Conservation (phyloP, 371 early-diverging fungal species). For the Aphelidium insulamus region DNA sequence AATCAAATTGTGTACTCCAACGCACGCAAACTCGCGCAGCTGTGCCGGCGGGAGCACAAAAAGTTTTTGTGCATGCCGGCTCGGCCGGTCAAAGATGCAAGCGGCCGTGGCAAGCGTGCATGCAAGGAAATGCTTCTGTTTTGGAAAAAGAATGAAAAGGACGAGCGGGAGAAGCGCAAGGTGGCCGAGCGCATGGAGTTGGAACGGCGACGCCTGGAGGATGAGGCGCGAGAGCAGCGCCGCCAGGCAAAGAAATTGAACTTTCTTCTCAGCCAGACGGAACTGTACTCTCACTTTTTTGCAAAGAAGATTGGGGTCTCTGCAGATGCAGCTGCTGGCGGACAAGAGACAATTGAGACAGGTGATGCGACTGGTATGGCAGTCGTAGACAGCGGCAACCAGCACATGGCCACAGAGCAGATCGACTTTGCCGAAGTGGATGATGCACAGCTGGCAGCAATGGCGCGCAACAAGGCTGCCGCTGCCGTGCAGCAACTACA, state of each 20-base stretch:
- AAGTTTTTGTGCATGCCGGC: neutral
- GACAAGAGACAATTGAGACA: too few species aligned
- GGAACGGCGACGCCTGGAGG: conserved; percentile 56
- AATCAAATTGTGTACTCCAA: too few species aligned
- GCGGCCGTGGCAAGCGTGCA: conserved; percentile 10
- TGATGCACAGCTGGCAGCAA: too few species aligned
- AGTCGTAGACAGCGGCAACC: too few species aligned
- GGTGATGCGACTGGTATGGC: too few species aligned
- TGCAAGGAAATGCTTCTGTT: conserved; percentile 45
- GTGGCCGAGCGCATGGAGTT: conserved; percentile 75
- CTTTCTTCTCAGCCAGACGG: conserved; percentile 90
- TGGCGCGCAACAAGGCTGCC: too few species aligned
- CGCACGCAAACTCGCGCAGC: conserved; percentile 9
- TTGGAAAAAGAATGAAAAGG: conserved; percentile 76
- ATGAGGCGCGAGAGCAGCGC: conserved; percentile 68
- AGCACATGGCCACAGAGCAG: too few species aligned
- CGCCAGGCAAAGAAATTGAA: conserved; percentile 87
- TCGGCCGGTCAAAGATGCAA: conserved; percentile 4
- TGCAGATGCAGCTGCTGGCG: too few species aligned
- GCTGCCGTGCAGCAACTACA: neutral
- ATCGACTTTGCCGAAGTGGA: too few species aligned
- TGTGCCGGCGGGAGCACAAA: conserved; percentile 14
- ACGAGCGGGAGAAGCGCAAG: conserved; percentile 70
- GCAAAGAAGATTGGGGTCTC: conserved; percentile 40
- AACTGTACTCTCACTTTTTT: conserved; percentile 91